Evolutionary conservation across 2,329 filamentous ascomycete genomes (phyloP).

Genomic region (Fonsecaea erecta): DNA sequence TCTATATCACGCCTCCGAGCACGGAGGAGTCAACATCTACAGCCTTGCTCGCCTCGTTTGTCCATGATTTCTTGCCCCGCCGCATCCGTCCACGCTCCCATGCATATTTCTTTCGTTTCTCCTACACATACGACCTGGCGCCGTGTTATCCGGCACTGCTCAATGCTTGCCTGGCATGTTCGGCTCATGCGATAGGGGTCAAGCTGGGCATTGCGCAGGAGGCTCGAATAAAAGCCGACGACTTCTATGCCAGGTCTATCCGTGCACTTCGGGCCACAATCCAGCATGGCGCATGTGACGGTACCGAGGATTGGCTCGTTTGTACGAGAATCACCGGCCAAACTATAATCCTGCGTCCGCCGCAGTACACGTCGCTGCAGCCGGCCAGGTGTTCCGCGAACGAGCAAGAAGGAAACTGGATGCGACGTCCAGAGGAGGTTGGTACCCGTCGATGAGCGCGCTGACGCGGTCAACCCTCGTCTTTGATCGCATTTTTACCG

Average conservation of each 20-base stretch:
- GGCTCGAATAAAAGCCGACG: neutral
- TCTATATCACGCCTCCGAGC: neutral
- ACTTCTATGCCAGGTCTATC: neutral
- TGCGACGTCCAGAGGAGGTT: neutral
- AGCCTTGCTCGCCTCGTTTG: neutral
- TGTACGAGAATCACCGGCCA: neutral
- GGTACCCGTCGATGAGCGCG: neutral
- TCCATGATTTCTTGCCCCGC: constrained; percentile 2
- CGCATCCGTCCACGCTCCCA: neutral
- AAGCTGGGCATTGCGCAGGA: neutral
- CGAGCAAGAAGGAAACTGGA: neutral
- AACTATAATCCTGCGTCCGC: neutral
- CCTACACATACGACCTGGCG: neutral
- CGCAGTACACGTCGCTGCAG: neutral
- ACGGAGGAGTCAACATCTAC: neutral
- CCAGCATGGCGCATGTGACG: neutral
- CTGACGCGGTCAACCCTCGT: neutral
- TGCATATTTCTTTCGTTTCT: neutral
- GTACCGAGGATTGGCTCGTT: neutral
- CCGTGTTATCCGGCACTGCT: neutral
- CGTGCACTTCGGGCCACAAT: neutral
- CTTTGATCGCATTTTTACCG: neutral
- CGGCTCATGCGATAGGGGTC: neutral
- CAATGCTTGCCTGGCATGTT: neutral
- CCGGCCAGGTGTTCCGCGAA: neutral